Percentiles rank a stretch among this genome's conserved stretches.
These are phyloP conservation scores for Cercospora nicotianae DNA, from an alignment of 2,329 filamentous ascomycete species.

Conservation along the genomic window DNA sequence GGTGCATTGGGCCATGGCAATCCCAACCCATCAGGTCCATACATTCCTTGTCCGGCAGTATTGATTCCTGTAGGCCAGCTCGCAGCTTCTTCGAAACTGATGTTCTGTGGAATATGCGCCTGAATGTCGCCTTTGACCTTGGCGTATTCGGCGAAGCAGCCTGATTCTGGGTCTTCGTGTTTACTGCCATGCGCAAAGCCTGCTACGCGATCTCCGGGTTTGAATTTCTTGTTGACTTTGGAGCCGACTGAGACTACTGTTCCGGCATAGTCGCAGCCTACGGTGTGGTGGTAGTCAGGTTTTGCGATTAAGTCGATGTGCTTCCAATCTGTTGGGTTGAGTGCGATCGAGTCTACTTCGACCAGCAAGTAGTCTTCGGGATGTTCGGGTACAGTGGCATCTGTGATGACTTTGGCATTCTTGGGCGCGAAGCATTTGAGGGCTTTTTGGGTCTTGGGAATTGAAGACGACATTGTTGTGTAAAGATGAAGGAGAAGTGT, in stretches of 20 bases:
- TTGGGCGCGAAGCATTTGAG: conserved; percentile 25
- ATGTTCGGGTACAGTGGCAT: conserved; percentile 17
- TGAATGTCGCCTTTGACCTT: conserved; percentile 52
- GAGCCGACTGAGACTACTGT: conserved; percentile 53
- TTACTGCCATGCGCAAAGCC: conserved; percentile 51
- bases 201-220: conserved; percentile 52
- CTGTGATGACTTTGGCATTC: conserved; percentile 15
- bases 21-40: conserved; percentile 31
- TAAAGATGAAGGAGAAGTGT: not conserved
- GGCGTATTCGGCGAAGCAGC: conserved; percentile 56
- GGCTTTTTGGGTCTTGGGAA: conserved; percentile 24
- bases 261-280: conserved; percentile 57
- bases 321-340: conserved; percentile 56
- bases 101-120: conserved; percentile 48
- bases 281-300: conserved; percentile 40
- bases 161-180: conserved; percentile 37
- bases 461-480: conserved; percentile 5
- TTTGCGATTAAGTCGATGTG: conserved; percentile 41
- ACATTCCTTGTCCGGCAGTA: conserved; percentile 53
- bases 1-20: conserved; percentile 12
- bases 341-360: conserved; percentile 45
- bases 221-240: conserved; percentile 47
- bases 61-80: conserved; percentile 54
- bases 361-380: conserved; percentile 43
- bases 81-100: conserved; percentile 54